Evolutionary conservation across 1,284 basidiomycete genomes (phyloP), one percentile per base, ranked within the genome.

Genomic region (Mixia osmundae): DNA sequence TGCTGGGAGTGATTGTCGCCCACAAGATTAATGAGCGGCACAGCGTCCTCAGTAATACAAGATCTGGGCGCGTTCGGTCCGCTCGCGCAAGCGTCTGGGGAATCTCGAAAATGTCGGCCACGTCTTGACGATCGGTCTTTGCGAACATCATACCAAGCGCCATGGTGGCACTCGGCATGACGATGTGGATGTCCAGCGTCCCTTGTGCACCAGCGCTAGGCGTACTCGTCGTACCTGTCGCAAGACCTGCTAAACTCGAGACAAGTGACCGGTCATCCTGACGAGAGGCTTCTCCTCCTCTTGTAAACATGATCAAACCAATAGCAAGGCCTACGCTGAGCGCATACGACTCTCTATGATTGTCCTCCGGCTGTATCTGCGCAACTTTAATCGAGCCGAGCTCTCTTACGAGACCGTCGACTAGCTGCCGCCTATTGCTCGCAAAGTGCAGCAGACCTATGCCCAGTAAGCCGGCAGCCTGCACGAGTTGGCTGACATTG

Each of bases 291-390:
- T 42, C 37, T 7, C 37, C 38, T 21, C 33, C 83, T 47, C 72
- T 75, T 5, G 80, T 85, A 4, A 97, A 67, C 74, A 94, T 87
- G 54, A 91, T 76, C 66, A 94, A 76, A 0, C 91, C 91, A 50
- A 91, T 91, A 0, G 78, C 72, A 29, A 94, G 66, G 3, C 77
- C 79, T 1, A 83, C 74, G 2, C 79, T 70, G 45, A 85, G 72
- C 0, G 83, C 77, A 53, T 95, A 97, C 0, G 83, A 74, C 53
- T 97, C 91, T 23, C 78, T 68, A 51, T 79, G 69, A 42, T 82
- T 78, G 44, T 72, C 73, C 48, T 71, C 78, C 25, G 76, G 62
- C 45, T 91, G 80, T 0, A 76, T 70, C 39, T 73, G 74, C 3
- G 69, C 66, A 16, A 87, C 66, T 48, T 80, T 73, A 39, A 62